Conservation (phyloP, 2,329 filamentous ascomycete genomes). For the Exophiala xenobiotica region DNA sequence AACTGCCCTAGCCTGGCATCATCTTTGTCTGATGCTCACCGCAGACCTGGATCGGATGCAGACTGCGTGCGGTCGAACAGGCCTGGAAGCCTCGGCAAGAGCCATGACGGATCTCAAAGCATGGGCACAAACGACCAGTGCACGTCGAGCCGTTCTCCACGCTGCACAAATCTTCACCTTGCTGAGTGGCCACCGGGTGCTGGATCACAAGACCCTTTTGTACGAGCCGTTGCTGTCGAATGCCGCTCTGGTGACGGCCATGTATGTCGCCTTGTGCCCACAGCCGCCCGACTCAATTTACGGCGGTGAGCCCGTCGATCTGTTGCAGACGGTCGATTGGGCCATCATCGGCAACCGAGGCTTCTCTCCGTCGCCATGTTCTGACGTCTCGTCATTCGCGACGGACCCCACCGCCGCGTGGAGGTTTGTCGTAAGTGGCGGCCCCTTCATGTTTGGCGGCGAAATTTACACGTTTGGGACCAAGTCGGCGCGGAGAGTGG, state of each 20-base stretch:
- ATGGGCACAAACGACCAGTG: conserved; percentile 52
- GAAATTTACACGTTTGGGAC: neutral
- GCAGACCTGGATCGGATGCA: conserved; percentile 10
- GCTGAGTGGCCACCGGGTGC: conserved; percentile 51
- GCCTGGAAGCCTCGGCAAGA: neutral
- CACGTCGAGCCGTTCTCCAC: conserved; percentile 51
- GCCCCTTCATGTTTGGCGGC: neutral
- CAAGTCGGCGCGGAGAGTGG: conserved; percentile 2
- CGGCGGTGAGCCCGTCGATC: neutral
- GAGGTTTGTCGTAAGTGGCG: conserved; percentile 4
- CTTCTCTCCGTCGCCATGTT: neutral
- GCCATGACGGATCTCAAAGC: conserved; percentile 50
- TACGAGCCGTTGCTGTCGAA: conserved; percentile 3
- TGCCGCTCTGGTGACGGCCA: conserved; percentile 8
- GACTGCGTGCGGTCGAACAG: conserved; percentile 5
- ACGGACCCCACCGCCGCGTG: neutral
- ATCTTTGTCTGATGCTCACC: conserved; percentile 4
- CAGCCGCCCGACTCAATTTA: neutral
- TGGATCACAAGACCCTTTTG: conserved; percentile 39
- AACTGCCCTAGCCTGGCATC: conserved; percentile 3
- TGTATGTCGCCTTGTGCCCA: neutral
- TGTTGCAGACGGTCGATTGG: conserved; percentile 7
- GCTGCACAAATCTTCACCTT: conserved; percentile 53
- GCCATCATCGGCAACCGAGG: neutral
- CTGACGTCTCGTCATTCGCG: neutral